Conservation (phyloP, 495 filamentous ascomycete species). For the Cercophora scortea region DNA sequence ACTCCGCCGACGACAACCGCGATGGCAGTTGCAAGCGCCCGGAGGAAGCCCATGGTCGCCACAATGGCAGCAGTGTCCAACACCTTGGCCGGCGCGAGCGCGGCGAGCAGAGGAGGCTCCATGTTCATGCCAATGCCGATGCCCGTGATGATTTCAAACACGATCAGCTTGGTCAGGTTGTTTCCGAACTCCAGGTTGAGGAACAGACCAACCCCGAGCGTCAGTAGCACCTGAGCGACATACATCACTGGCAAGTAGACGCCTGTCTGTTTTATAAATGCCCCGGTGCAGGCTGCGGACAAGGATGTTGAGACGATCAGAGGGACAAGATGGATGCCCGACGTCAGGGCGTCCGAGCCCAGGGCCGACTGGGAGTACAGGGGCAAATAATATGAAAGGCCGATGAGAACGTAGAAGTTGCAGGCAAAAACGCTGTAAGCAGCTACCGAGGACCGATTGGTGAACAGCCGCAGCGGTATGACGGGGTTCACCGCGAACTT, state of each 20-base stretch:
- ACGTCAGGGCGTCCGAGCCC: constrained; percentile 59
- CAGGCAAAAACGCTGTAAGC: constrained; percentile 48
- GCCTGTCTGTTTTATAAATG: constrained; percentile 63
- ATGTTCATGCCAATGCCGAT: constrained; percentile 57
- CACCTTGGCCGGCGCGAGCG: constrained; percentile 56
- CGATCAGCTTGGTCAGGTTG: constrained; percentile 46
- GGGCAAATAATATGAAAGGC: constrained; percentile 61
- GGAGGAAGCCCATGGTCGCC: constrained; percentile 61
- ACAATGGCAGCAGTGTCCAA: constrained; percentile 65
- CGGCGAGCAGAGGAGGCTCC: constrained; percentile 64
- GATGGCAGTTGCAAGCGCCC: constrained; percentile 59
- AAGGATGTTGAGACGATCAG: constrained; percentile 59
- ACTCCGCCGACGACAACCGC: constrained; percentile 69
- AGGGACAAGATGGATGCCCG: constrained; percentile 69
- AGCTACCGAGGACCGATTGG: constrained; percentile 47
- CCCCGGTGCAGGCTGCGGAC: constrained; percentile 49
- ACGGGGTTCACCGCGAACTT: constrained; percentile 64
- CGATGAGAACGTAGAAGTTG: constrained; percentile 63
- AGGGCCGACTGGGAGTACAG: constrained; percentile 69
- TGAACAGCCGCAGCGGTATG: constrained; percentile 63
- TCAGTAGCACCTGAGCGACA: constrained; percentile 42
- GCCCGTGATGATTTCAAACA: constrained; percentile 56
- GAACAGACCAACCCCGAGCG: constrained; percentile 54
- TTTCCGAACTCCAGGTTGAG: constrained; percentile 39
- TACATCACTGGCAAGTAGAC: constrained; percentile 42